phyloP scores from a whole-genome alignment of 768 basidiomycete genomes.

The Lepiota brunneoincarnata region DNA sequence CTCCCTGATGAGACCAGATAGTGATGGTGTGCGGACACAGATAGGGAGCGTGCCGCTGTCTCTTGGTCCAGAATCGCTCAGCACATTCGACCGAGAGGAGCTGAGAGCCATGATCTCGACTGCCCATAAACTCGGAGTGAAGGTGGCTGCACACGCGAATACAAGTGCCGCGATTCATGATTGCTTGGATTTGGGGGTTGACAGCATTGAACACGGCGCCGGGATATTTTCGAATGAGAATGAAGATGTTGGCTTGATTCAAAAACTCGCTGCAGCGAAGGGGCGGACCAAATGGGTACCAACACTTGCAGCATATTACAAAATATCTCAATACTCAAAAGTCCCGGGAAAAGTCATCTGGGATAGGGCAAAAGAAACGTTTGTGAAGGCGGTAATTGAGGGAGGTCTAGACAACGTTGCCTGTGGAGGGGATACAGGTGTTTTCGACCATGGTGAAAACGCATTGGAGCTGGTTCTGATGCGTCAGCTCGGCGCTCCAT shows the following conservation, averaged over 20 bases:
- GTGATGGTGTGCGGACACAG: conserved; percentile 50
- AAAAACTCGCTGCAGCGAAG: conserved; percentile 21
- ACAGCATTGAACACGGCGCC: conserved; percentile 59
- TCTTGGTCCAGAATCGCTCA: conserved; percentile 29
- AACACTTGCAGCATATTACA: conserved; percentile 52
- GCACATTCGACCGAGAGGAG: conserved; percentile 45
- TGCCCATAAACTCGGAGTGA: conserved; percentile 49
- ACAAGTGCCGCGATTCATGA: conserved; percentile 28
- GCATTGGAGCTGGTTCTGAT: conserved; percentile 60
- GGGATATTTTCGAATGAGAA: conserved; percentile 24
- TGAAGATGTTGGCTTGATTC: conserved; percentile 20
- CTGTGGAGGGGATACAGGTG: conserved; percentile 65
- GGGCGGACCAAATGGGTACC: conserved; percentile 50
- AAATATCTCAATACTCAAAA: conserved; percentile 19
- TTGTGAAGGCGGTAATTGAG: conserved; percentile 35
- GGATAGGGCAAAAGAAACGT: conserved; percentile 36
- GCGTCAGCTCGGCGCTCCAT: conserved; percentile 52
- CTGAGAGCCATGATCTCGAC: conserved; percentile 47
- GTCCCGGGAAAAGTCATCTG: conserved; percentile 28
- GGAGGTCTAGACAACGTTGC: conserved; percentile 46
- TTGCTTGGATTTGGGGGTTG: conserved; percentile 38
- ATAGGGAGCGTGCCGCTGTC: conserved; percentile 37
- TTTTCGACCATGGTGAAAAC: conserved; percentile 60
- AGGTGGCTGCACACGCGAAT: conserved; percentile 56
- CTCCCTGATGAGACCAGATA: conserved; percentile 31